A percentile compares a stretch with the other conserved stretches of the same genome.
phyloP scores from a whole-genome alignment of 2,329 filamentous ascomycete genomes.

The Penicillium sp. region DNA sequence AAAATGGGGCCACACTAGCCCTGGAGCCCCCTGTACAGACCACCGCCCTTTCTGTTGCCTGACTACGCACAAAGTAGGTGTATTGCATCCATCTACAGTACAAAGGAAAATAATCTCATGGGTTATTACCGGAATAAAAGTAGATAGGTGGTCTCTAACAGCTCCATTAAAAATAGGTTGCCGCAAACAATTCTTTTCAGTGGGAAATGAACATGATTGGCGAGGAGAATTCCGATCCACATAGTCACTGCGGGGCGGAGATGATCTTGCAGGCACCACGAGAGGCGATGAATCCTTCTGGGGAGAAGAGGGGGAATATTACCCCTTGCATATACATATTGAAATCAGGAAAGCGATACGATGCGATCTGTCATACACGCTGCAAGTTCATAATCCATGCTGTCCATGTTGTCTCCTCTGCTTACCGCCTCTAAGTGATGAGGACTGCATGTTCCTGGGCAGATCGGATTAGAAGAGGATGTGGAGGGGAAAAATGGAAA shows the following conservation, averaged over 20 bases:
- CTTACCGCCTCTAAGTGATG: conserved; percentile 15
- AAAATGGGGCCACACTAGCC: neutral
- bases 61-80: too few species aligned
- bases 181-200: conserved; percentile 1
- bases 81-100: too few species aligned
- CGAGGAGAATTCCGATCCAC: conserved; percentile 15
- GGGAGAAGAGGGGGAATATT: neutral
- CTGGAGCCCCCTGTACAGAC: neutral
- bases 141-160: neutral
- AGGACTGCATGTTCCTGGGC: conserved; percentile 6
- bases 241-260: conserved; percentile 23
- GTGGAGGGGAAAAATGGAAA: too few species aligned
- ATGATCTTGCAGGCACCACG: conserved; percentile 23
- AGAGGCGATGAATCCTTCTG: neutral
- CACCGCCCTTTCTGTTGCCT: too few species aligned
- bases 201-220: conserved; percentile 11
- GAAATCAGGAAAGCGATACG: neutral
- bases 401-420: conserved; percentile 1
- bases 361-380: conserved; percentile 19
- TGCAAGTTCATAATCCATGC: conserved; percentile 8
- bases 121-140: neutral
- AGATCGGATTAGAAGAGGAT: neutral
- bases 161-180: conserved; percentile 13
- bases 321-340: conserved; percentile 9
- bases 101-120: too few species aligned